Evolutionary conservation across 2,329 filamentous ascomycete species (phyloP).

Genomic region (Dactylellina sp.): DNA sequence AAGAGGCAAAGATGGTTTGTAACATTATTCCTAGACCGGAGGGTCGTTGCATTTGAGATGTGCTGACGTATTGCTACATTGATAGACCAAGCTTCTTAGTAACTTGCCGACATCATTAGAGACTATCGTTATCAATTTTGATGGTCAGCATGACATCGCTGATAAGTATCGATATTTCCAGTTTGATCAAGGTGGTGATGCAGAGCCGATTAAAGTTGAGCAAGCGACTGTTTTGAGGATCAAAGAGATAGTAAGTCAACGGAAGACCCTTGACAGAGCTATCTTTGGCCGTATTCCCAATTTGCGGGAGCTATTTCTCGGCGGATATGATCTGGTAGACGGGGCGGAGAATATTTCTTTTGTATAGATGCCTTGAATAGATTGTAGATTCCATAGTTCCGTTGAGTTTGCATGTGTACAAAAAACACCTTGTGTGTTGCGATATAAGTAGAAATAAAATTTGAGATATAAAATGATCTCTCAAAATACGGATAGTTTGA

Average conservation of each 20-base stretch:
- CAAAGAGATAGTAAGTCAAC: constrained; percentile 22
- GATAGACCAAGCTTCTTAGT: constrained; percentile 17
- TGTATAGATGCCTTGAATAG: no score
- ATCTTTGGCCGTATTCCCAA: constrained; percentile 24
- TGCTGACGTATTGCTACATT: constrained; percentile 5
- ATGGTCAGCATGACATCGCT: constrained; percentile 32
- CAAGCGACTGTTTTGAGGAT: constrained; percentile 5
- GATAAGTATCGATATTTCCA: constrained; percentile 36
- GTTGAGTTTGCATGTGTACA: no score
- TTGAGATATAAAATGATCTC: no score
- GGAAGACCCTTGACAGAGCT: constrained; percentile 6
- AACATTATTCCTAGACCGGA: not conserved
- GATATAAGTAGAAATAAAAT: no score
- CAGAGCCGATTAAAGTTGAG: not conserved
- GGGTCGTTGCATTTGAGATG: not conserved
- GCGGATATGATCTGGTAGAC: constrained; percentile 30
- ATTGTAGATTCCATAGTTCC: no score
- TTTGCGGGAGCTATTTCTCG: constrained; percentile 19
- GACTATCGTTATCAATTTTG: constrained; percentile 25
- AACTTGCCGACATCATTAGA: constrained; percentile 23
- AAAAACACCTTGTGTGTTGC: no score
- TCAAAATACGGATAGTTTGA: no score
- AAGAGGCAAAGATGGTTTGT: constrained; percentile 40
- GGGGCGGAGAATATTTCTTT: not conserved
- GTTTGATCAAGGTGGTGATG: constrained; percentile 9